Evolutionary conservation across 306 rosid species (phyloP), one percentile per base, ranked within the genome.

Genomic region (Rosa chinensis): DNA sequence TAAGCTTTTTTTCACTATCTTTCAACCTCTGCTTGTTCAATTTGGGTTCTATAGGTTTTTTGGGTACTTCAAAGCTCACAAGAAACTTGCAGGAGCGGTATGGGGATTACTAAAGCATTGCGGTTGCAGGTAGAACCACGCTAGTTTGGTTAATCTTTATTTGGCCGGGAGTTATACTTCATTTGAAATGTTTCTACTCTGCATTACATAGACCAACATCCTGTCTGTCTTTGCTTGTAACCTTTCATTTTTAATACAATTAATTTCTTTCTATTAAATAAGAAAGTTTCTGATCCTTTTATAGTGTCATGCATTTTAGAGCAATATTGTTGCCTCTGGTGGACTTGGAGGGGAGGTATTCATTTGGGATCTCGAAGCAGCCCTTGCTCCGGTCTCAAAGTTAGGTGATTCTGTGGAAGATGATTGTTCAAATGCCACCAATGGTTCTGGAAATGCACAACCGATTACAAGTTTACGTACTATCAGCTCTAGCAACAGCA

Each of bases 301-400:
- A 85, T 95, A 93, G 97, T 95, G 91, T 88, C 92, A 53, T 90
- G 98, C 96, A 89, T 93, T 93, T 91, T 95, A 95, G 99, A 90
- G 97, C 97, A 95, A 93, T 95, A 53, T 88, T 89, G 96, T 95
- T 93, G 99, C 99, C 85, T 95, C 99, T 78, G 99, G 98, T 64
- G 99, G 99, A 85, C 98, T 95, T 87, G 99, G 99, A 13, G n/a
- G n/a, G n/a, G n/a, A n/a, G n/a, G n/a, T n/a, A n/a, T n/a, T n/a
- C n/a, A n/a, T n/a, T n/a, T n/a, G n/a, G n/a, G n/a, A n/a, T n/a
- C n/a, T n/a, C n/a, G n/a, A n/a, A n/a, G n/a, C n/a, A n/a, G n/a
- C n/a, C n/a, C n/a, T n/a, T n/a, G n/a, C n/a, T n/a, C n/a, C n/a
- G n/a, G n/a, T n/a, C n/a, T n/a, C n/a, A n/a, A 93, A 91, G 93